Evolutionary conservation across 1,284 basidiomycete genomes (phyloP), one percentile per base, ranked within the genome.

Genomic region (Kwoniella shivajii): DNA sequence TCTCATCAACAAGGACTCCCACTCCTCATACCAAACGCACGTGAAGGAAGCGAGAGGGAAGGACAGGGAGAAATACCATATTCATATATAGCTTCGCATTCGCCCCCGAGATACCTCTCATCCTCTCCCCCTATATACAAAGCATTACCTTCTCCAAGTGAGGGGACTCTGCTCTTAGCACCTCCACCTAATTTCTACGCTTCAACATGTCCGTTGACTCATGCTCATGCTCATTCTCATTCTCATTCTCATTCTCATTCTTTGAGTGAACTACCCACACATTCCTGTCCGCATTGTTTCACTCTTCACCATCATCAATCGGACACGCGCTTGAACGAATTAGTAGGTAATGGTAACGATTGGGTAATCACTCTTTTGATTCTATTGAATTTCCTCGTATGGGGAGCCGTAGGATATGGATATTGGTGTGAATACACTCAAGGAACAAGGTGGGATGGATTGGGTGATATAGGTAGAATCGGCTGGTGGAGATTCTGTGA

Each of bases 51-150:
- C 34, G 34, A 42, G 41, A 10, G 22, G 41, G 22, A 11, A 22
- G 22, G 14, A 20, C 41, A 11, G 22, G 41, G n/a, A n/a, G n/a
- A n/a, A n/a, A n/a, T n/a, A 33, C 34, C 36, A n/a, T 18, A 14
- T 13, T 42, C 41, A 13, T 6, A 9, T 3, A 14, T 22, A 24
- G 27, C 37, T 46, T 26, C 48, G 30, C 27, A 34, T 13, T 29
- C 38, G 10, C 34, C 42, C 16, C 52, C 47, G 26, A 13, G 26
- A 20, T 50, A 49, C 39, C 18, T 16, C 22, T 22, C 50, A n/a
- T 18, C 38, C 24, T 57, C 56, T 4, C 60, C 60, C 13, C 60
- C 60, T 20, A 16, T 13, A 26, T 61, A 61, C 56, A 55, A 54
- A 24, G 56, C 48, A 6, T 33, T 61, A n/a, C 53, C 55, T 18